Evolutionary conservation across 352 stramenopile species (phyloP).

Genomic region (Plasmopara viticola): DNA sequence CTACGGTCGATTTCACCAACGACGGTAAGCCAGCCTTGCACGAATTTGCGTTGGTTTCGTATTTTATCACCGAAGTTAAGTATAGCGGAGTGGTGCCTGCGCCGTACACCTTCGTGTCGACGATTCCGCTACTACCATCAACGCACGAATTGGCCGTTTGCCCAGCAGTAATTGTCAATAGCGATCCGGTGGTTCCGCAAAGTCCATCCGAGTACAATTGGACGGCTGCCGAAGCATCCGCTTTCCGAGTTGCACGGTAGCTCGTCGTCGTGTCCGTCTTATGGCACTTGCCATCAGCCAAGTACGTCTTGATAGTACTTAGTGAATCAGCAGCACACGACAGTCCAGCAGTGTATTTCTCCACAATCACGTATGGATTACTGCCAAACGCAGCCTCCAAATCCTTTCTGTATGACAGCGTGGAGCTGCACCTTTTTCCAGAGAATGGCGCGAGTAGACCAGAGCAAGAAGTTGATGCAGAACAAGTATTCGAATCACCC

Average conservation of each 20-base stretch:
- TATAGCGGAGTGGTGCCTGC: not conserved
- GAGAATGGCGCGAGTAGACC: not conserved
- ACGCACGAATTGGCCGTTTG: conserved; percentile 1
- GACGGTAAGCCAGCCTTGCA: not conserved
- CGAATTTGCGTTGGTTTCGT: not conserved
- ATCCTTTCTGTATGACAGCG: conserved; percentile 1
- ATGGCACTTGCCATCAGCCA: conserved; percentile 14
- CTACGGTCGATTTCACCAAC: not conserved
- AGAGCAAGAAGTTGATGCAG: not conserved
- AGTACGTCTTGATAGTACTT: conserved; percentile 1
- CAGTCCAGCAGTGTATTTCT: conserved; percentile 1
- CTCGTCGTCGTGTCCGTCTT: not conserved
- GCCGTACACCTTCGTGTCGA: conserved; percentile 10
- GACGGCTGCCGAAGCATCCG: conserved; percentile 1
- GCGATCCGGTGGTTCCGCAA: not conserved
- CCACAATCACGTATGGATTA: conserved; percentile 7
- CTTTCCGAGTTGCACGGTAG: conserved; percentile 1
- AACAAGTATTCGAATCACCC: not conserved
- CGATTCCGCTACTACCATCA: not conserved
- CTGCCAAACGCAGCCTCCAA: conserved; percentile 1
- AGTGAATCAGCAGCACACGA: conserved; percentile 1
- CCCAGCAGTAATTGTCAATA: not conserved
- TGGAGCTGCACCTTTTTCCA: not conserved
- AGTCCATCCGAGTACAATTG: not conserved
- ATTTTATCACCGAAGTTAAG: conserved; percentile 3